Evolutionary conservation across 2,329 filamentous ascomycete genomes (phyloP).

Genomic region (Stemphylium vesicarium): DNA sequence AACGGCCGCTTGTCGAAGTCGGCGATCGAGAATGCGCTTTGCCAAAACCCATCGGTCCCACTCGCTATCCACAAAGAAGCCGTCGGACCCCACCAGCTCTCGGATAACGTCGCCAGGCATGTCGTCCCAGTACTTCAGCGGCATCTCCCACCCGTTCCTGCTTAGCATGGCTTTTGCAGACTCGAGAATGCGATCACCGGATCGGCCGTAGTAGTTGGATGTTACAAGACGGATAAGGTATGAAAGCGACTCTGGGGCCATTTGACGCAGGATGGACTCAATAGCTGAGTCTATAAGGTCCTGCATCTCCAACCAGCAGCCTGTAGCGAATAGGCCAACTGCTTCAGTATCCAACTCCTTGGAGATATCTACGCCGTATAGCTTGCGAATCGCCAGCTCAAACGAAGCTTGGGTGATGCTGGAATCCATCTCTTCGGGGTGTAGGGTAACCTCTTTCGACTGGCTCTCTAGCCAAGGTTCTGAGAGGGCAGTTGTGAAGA

Average conservation of each 20-base stretch:
- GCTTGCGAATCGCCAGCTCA: slow-evolving; percentile 60
- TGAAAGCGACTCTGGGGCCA: slow-evolving; percentile 58
- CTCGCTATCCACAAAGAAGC: slow-evolving; percentile 64
- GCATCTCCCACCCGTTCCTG: slow-evolving; percentile 64
- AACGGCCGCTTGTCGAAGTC: slow-evolving; percentile 55
- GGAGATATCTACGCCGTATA: slow-evolving; percentile 59
- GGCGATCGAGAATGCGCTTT: slow-evolving; percentile 60
- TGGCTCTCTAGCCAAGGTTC: slow-evolving; percentile 63
- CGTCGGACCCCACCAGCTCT: slow-evolving; percentile 65
- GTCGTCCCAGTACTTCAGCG: slow-evolving; percentile 61
- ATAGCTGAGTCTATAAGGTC: slow-evolving; percentile 62
- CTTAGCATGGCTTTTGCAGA: slow-evolving; percentile 66
- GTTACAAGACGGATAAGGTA: slow-evolving; percentile 61
- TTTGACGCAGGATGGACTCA: slow-evolving; percentile 61
- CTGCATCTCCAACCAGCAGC: slow-evolving; percentile 65
- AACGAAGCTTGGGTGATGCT: slow-evolving; percentile 62
- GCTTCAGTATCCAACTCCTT: slow-evolving; percentile 60
- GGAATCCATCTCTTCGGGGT: slow-evolving; percentile 60
- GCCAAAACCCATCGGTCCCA: slow-evolving; percentile 65
- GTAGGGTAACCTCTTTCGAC: slow-evolving; percentile 59
- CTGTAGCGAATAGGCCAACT: slow-evolving; percentile 62
- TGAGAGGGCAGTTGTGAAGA: slow-evolving; percentile 61
- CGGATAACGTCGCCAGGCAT: slow-evolving; percentile 64
- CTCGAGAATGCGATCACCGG: slow-evolving; percentile 61
- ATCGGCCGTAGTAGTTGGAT: slow-evolving; percentile 61